A percentile compares a stretch with the other conserved stretches of the same genome.
These are phyloP conservation scores for Larix kaempferi DNA, from an alignment of 75 land plant genomes.

Conservation along the genomic window DNA sequence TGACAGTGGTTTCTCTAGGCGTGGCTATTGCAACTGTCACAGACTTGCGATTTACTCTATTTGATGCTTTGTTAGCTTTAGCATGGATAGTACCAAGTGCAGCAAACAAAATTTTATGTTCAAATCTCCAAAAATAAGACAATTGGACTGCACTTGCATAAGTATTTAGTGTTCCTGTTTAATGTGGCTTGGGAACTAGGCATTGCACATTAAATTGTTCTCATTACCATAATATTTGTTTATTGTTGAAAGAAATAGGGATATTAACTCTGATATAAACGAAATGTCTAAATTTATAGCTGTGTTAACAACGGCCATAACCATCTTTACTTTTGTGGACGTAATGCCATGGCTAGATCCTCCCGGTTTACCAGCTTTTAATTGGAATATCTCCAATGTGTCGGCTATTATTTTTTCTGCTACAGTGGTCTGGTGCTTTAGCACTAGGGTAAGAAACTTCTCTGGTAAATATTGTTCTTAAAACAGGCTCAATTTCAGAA, in stretches of 20 bases:
- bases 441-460: constrained; percentile 57
- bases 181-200: neutral
- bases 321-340: constrained; percentile 45
- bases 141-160: constrained; percentile 96
- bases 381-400: constrained; percentile 45
- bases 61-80: constrained; percentile 82
- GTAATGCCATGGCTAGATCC: constrained; percentile 81
- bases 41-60: constrained; percentile 74
- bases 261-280: neutral
- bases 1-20: constrained; percentile 73
- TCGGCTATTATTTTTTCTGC: constrained; percentile 48
- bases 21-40: constrained; percentile 92
- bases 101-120: constrained; percentile 87
- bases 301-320: constrained; percentile 48
- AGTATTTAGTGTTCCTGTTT: constrained; percentile 13
- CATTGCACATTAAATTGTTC: neutral
- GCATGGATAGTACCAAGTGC: constrained; percentile 96
- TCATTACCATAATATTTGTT: neutral
- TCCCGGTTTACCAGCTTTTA: constrained; percentile 53
- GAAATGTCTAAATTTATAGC: neutral
- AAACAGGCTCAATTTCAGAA: neutral
- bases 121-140: constrained; percentile 75
- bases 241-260: neutral
- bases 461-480: neutral
- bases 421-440: constrained; percentile 81